Evolutionary conservation across 768 basidiomycete species (phyloP).

Genomic region (Boletus rubropictus): DNA sequence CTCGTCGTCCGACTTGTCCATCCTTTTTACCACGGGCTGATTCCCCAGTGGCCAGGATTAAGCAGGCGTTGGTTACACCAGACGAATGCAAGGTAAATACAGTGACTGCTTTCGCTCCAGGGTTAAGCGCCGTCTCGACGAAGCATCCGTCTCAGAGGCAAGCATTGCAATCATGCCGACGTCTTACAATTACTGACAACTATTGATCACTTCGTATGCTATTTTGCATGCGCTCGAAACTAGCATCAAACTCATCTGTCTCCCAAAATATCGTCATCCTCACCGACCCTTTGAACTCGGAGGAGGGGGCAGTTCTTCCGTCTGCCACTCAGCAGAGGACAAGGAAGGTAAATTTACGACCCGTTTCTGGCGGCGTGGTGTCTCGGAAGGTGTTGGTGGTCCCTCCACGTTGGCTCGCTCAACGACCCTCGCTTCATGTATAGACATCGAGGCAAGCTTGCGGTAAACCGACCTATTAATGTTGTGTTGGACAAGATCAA

Average conservation of each 20-base stretch:
- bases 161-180: background rate
- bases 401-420: background rate
- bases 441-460: constrained; percentile 26
- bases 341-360: constrained; percentile 41
- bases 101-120: too few species aligned
- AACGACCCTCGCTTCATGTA: constrained; percentile 24
- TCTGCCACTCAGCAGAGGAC: constrained; percentile 48
- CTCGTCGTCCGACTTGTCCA: constrained; percentile 5
- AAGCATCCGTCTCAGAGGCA: too few species aligned
- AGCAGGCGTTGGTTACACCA: too few species aligned
- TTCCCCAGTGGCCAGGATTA: too few species aligned
- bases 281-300: constrained; percentile 13
- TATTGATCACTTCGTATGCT: background rate
- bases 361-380: constrained; percentile 21
- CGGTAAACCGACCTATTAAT: constrained; percentile 17
- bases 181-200: background rate
- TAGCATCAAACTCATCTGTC: background rate
- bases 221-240: background rate
- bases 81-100: too few species aligned
- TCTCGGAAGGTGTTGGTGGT: constrained; percentile 1
- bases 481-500: background rate
- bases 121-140: too few species aligned
- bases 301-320: constrained; percentile 45
- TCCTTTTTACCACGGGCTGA: too few species aligned
- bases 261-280: background rate